Conservation (phyloP, 2,329 filamentous ascomycete genomes). For the Didymellaceae sp. region DNA sequence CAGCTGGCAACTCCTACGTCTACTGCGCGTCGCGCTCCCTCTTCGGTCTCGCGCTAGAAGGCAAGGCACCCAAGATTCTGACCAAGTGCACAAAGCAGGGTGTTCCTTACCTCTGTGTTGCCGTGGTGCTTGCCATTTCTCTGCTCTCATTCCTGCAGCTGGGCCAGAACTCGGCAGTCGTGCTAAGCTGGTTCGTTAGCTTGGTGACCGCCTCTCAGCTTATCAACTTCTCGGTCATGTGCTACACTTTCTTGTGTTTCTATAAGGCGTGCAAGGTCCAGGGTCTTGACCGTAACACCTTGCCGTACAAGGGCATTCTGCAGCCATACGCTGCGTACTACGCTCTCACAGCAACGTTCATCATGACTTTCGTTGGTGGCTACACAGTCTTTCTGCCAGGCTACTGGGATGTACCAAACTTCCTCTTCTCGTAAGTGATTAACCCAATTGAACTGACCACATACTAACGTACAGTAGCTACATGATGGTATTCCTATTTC, state of each 20-base stretch:
- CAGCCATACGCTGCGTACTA: slow-evolving; percentile 78
- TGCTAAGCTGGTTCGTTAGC: slow-evolving; percentile 76
- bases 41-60: slow-evolving; percentile 61
- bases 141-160: slow-evolving; percentile 78
- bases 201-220: slow-evolving; percentile 74
- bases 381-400: slow-evolving; percentile 77
- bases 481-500: slow-evolving; percentile 75
- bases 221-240: slow-evolving; percentile 59
- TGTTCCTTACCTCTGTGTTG: slow-evolving; percentile 77
- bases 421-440: slow-evolving; percentile 69
- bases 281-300: slow-evolving; percentile 67
- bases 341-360: slow-evolving; percentile 65
- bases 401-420: slow-evolving; percentile 71
- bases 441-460: not conserved
- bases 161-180: slow-evolving; percentile 69
- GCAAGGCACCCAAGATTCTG: slow-evolving; percentile 62
- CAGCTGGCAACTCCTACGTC: slow-evolving; percentile 62
- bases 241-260: slow-evolving; percentile 75
- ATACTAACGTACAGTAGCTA: slow-evolving; percentile 54
- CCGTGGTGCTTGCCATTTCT: slow-evolving; percentile 69
- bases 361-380: slow-evolving; percentile 78
- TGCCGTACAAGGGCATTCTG: slow-evolving; percentile 73
- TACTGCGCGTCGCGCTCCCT: slow-evolving; percentile 62
- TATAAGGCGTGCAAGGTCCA: slow-evolving; percentile 72
- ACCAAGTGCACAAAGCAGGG: slow-evolving; percentile 65